phyloP scores from a whole-genome alignment of 495 filamentous ascomycete genomes.

The Aspergillus steynii region DNA sequence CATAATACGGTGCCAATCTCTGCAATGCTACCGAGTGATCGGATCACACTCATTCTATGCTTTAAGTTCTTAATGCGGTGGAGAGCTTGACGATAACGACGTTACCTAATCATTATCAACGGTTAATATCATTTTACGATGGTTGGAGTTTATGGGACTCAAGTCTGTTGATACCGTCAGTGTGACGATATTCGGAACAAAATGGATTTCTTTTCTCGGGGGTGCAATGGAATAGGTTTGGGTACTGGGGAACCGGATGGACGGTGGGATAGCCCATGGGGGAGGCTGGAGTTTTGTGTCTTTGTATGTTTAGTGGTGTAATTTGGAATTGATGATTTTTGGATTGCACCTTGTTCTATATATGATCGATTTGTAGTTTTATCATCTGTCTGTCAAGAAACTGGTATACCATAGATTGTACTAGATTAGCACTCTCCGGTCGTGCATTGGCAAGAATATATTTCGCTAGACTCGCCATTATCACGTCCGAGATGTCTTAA shows the following conservation, averaged over 20 bases:
- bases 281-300: conserved; percentile 1
- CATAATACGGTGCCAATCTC: not conserved
- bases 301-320: conserved; percentile 1
- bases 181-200: not conserved
- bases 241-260: not conserved
- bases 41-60: not conserved
- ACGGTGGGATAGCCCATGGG: not conserved
- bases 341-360: not conserved
- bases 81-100: not conserved
- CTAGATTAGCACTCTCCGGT: too few species aligned
- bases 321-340: not conserved
- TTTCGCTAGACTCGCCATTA: too few species aligned
- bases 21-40: not conserved
- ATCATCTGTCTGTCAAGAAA: too few species aligned
- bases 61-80: not conserved
- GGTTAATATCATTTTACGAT: not conserved
- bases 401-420: too few species aligned
- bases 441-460: too few species aligned
- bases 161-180: not conserved
- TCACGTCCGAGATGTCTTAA: too few species aligned
- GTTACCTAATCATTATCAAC: not conserved
- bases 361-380: too few species aligned
- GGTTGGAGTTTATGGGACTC: not conserved
- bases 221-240: not conserved
- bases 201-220: not conserved